Conservation (phyloP, 179 eudicot species). For the Heliamphora pulchella region DNA sequence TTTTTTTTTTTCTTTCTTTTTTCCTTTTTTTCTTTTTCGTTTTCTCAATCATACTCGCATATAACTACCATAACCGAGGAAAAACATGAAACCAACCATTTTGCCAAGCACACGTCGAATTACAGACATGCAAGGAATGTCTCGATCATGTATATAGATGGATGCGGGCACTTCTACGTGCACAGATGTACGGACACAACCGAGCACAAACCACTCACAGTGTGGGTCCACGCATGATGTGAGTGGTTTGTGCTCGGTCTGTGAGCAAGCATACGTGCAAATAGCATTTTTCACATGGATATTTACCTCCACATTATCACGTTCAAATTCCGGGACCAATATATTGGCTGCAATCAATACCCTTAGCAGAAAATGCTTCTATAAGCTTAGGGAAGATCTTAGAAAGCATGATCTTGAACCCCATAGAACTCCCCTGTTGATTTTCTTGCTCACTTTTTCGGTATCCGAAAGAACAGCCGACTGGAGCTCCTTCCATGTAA, state of each 20-base stretch:
- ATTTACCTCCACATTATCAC: conserved; percentile 9
- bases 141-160: background rate
- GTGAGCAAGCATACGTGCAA: no score
- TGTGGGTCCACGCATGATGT: no score
- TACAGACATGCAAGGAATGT: conserved; percentile 2
- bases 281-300: background rate
- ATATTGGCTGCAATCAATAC: conserved; percentile 49
- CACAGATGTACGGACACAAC: no score
- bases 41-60: background rate
- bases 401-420: conserved; percentile 90
- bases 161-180: background rate
- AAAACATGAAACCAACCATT: conserved; percentile 13
- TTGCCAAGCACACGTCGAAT: background rate
- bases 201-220: no score
- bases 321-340: conserved; percentile 22
- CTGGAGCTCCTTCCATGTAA: conserved; percentile 67
- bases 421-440: conserved; percentile 55
- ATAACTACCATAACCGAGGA: background rate
- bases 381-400: conserved; percentile 78
- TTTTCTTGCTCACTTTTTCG: conserved; percentile 16
- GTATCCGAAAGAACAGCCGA: conserved; percentile 36
- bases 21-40: background rate
- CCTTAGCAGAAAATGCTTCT: conserved; percentile 68
- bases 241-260: no score
- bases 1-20: background rate